Conservation (phyloP, 345 rosid species). For the Aquilaria sinensis region DNA sequence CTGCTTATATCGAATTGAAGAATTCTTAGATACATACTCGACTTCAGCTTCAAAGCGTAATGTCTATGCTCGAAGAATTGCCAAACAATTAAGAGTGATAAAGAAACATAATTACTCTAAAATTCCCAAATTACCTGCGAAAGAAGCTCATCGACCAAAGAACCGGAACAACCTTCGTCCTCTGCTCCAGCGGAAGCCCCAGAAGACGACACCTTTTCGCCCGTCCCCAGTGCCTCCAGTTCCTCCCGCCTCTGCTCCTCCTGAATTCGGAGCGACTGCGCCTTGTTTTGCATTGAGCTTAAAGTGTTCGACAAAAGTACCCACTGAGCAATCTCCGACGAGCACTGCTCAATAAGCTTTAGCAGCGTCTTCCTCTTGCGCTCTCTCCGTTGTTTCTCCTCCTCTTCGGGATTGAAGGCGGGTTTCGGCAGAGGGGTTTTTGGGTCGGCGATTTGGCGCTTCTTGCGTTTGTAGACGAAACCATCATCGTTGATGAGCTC, state of each 20-base stretch:
- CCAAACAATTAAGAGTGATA: too few relatives aligned
- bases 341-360: constrained; percentile 46
- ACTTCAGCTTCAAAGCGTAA: too few relatives aligned
- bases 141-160: constrained; percentile 48
- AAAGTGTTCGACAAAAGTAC: constrained; percentile 50
- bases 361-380: constrained; percentile 43
- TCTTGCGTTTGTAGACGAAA: constrained; percentile 67
- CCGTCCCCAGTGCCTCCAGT: constrained; percentile 6
- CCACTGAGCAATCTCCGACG: constrained; percentile 61
- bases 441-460: constrained; percentile 28
- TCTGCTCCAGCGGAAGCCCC: constrained; percentile 8
- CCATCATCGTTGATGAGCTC: constrained; percentile 72
- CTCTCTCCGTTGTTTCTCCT: constrained; percentile 34
- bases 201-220: constrained; percentile 17
- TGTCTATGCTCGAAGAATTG: too few relatives aligned
- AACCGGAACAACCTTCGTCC: constrained; percentile 17
- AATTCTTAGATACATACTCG: too few relatives aligned
- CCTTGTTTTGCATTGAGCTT: constrained; percentile 42
- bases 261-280: constrained; percentile 23
- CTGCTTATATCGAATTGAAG: too few relatives aligned
- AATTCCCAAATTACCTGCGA: constrained; percentile 38
- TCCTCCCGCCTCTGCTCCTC: constrained; percentile 14
- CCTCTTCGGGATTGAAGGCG: constrained; percentile 28
- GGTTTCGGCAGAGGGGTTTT: constrained; percentile 14
- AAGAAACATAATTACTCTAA: neutral